A percentile compares a stretch with the other conserved stretches of the same genome.
phyloP scores from a whole-genome alignment of 1,139 yeast species.

The Zhuliangozyma parablackwelliae region DNA sequence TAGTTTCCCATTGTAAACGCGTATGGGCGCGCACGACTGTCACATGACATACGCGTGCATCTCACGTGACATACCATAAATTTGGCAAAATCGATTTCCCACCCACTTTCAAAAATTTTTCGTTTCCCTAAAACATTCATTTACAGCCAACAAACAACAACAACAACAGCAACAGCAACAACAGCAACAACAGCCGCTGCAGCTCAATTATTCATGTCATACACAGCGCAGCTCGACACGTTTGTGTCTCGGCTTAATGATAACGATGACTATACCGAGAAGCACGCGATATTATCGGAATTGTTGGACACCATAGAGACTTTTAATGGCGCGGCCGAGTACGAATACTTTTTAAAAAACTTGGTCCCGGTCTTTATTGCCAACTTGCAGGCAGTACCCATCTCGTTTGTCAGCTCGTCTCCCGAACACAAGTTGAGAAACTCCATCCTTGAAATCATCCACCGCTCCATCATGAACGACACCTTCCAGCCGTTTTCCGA shows the following conservation, averaged over 20 bases:
- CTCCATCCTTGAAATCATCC: conserved; percentile 72
- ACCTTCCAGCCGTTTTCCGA: conserved; percentile 70
- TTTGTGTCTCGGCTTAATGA: conserved; percentile 59
- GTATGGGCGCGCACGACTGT: too few relatives aligned
- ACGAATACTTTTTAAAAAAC: conserved; percentile 61
- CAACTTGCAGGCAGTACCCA: conserved; percentile 63
- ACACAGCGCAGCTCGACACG: conserved; percentile 51
- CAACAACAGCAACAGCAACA: background rate
- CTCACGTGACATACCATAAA: conserved; percentile 6
- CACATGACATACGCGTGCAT: conserved; percentile 7
- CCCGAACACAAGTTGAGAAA: conserved; percentile 74
- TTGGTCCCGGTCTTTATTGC: conserved; percentile 60
- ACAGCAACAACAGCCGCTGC: background rate
- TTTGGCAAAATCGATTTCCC: conserved; percentile 7
- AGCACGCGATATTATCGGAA: conserved; percentile 70
- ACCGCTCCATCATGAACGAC: conserved; percentile 80
- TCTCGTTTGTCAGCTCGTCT: conserved; percentile 60
- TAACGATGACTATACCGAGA: conserved; percentile 51
- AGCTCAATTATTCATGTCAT: conserved; percentile 31
- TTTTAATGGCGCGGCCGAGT: conserved; percentile 74
- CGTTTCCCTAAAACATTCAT: conserved; percentile 1
- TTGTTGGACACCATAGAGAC: conserved; percentile 82
- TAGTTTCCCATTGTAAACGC: too few relatives aligned
- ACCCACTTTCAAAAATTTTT: conserved; percentile 5
- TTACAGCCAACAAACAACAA: background rate